Conservation (phyloP, 106 monocot genomes). For the Platanthera guangdongensis region DNA sequence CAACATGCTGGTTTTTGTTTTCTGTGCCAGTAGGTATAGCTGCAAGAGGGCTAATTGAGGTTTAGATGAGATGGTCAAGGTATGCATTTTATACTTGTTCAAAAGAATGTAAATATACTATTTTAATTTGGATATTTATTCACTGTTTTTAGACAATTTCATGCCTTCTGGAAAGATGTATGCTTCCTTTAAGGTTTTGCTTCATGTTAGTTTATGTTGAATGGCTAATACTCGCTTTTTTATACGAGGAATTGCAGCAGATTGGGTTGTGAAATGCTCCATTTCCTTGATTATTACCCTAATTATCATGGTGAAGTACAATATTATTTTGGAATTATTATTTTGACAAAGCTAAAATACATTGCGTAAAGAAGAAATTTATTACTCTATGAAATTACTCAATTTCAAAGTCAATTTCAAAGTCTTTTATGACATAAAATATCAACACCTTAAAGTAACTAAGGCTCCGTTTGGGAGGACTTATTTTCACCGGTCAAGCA, state of each 20-base stretch:
- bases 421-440: no score
- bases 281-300: no score
- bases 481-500: no score
- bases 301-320: no score
- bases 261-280: no score
- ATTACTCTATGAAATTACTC: no score
- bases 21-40: constrained; percentile 40
- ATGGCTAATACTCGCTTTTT: background rate
- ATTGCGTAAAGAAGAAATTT: no score
- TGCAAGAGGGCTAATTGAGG: constrained; percentile 36
- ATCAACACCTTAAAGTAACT: no score
- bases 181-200: background rate
- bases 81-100: background rate
- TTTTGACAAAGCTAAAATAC: no score
- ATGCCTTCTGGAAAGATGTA: background rate
- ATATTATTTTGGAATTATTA: no score
- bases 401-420: no score
- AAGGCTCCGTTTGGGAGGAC: no score
- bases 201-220: background rate
- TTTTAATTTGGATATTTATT: background rate
- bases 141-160: background rate
- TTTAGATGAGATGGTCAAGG: background rate
- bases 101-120: background rate
- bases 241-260: background rate
- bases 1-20: constrained; percentile 36